Evolutionary conservation across 2,329 filamentous ascomycete genomes (phyloP).

Genomic region (Phialocephala sp.): DNA sequence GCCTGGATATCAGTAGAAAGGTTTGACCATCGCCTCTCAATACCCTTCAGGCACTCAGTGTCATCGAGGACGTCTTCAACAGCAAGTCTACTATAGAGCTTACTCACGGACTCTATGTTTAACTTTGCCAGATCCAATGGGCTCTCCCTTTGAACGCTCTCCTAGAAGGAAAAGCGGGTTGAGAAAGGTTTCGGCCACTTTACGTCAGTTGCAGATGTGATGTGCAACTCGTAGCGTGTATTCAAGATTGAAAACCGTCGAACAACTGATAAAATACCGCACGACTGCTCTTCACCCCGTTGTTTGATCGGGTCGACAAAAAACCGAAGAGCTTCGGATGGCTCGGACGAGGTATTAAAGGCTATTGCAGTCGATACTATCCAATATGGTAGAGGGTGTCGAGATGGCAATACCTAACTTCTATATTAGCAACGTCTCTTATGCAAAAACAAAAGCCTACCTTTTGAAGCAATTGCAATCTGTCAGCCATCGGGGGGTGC

Average conservation of each 20-base stretch:
- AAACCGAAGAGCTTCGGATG: background rate
- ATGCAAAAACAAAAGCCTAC: background rate
- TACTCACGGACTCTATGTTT: background rate
- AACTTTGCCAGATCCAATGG: background rate
- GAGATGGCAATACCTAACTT: slow-evolving; percentile 1
- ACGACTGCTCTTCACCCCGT: background rate
- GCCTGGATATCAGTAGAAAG: background rate
- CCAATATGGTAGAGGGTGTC: background rate
- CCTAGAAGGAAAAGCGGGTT: background rate
- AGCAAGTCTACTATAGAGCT: background rate
- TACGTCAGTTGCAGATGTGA: background rate
- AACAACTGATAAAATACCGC: background rate
- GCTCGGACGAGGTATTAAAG: background rate
- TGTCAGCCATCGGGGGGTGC: background rate
- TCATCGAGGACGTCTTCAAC: background rate
- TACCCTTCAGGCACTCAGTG: background rate
- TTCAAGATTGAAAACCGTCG: slow-evolving; percentile 5
- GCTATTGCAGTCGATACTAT: slow-evolving; percentile 4
- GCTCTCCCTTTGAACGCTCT: background rate
- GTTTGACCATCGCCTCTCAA: background rate
- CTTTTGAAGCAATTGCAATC: slow-evolving; percentile 1
- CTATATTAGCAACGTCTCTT: background rate
- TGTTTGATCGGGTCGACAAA: background rate
- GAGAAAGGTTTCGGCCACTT: background rate
- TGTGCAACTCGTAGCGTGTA: background rate